Base-by-base conservation (phyloP, 1,284 basidiomycete species). In the Thecaphora thlaspeos region DNA sequence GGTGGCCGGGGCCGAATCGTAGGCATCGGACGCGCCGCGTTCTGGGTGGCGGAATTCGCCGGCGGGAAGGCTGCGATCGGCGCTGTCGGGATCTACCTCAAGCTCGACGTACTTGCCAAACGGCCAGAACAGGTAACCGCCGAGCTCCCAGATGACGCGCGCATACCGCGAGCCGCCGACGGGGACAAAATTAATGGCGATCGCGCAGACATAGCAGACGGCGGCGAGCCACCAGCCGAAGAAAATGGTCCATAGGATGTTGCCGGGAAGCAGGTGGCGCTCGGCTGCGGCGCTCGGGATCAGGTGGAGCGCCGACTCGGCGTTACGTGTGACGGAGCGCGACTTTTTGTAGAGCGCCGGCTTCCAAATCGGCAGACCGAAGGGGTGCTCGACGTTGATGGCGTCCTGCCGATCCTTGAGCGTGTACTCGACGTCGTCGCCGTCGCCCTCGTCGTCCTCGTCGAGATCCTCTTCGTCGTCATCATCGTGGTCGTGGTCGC, bases 281-380 rank as follows among this genome's bases (percentile, higher is more conserved):
- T 93, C 91, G 2, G 89, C 90, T 55, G 91, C 88, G 1, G 91
- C 89, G 18, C 91, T 93, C 1, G 95, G 95, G 37, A 89, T 84
- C 17, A 88, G 86, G 78, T 98, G 95, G 2, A 98, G 84, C 0
- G 90, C 95, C 50, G 88, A 86, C 79, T 99, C 95, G 38, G 95
- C 95, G 79, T 92, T 88, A 51, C 93, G 88, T 40, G 94, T 96
- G 65, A 98, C 90, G 2, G 93, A 92, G 43, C 95, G 88, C 24
- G 89, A 90, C 79, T 99, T 99, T 80, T 95, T 94, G 85, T 99
- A 99, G 48, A 99, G 80, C 0, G 95, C 95, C 14, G 95, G 95
- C 80, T 99, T 99, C 95, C 95, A 98, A 76, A 99, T 97, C 41
- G 91, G 95, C 64, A 99, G 83, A 82, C 95, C 95, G 79, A 99